Base-by-base conservation (phyloP, 1,139 yeast genomes). In the Hyphopichia burtonii region DNA sequence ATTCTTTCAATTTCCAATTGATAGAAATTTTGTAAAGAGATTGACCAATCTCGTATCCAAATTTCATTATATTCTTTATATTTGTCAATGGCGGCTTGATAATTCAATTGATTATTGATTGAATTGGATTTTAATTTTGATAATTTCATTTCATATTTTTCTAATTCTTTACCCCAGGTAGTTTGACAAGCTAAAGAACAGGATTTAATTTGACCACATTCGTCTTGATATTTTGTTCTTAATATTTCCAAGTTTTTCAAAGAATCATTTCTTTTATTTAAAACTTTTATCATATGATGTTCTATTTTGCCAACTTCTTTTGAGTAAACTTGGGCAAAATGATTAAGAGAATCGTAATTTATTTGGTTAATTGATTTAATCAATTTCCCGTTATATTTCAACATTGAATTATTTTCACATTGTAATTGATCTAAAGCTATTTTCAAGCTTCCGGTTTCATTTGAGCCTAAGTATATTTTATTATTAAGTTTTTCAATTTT, bases 1-100 rank as follows among this genome's bases (percentile, higher is more conserved):
- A 90, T 80, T 49, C 96, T 76, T 54, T 87, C 90, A 40, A 80
- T 79, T 58, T 93, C 99, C 48, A 88, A 65, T 45, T 74, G 80
- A 62, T 91, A 95, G 47, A 88, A 73, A 50, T 81, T 82, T 47
- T 76, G 80, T 36, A 91, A 77, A 0, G 88, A 74, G 17, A 71
- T 64, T 41, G 77, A 73, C 99, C 99, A 93, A 53, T 90, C 96
- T 34, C 79, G 68, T 43, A 80, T 75, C 86, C 91, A 93, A 6
- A 77, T 69, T 34, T 83, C 86, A 51, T 81, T 77, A n/a, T 86
- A 66, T 42, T 83, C 86, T 35, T 83, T 82, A 49, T 82, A 80
- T 33, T 75, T 76, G 20, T 78, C 67, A 33, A 86, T 71, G 2
- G 83, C 72, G 17, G 75, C 62, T 57, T 81, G 83, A 57, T 86